Conservation (phyloP, 2,329 filamentous ascomycete species). For the Hypoxylon sp. region DNA sequence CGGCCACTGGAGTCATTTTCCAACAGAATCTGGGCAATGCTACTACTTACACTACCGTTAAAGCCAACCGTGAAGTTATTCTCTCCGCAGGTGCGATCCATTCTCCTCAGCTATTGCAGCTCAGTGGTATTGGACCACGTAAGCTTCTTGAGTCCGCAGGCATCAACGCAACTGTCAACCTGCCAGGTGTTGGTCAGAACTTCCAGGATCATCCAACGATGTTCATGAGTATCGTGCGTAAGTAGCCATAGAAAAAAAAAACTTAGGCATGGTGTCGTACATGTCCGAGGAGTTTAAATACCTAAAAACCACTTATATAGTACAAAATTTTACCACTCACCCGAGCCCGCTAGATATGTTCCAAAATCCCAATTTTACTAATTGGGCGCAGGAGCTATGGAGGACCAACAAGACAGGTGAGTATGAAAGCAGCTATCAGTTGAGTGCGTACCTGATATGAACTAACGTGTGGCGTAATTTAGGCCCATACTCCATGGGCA, state of each 20-base stretch:
- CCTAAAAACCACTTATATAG: slow-evolving; percentile 19
- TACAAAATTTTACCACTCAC: slow-evolving; percentile 50
- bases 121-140: slow-evolving; percentile 58
- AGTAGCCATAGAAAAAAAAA: slow-evolving; percentile 21
- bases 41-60: slow-evolving; percentile 46
- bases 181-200: slow-evolving; percentile 64
- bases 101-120: slow-evolving; percentile 57
- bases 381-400: slow-evolving; percentile 53
- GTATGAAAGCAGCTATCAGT: slow-evolving; percentile 3
- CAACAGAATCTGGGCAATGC: slow-evolving; percentile 38
- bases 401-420: slow-evolving; percentile 50
- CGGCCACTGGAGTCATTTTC: slow-evolving; percentile 54
- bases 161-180: slow-evolving; percentile 59
- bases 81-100: slow-evolving; percentile 60
- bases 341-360: slow-evolving; percentile 52
- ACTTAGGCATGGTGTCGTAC: background rate
- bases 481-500: slow-evolving; percentile 55
- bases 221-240: slow-evolving; percentile 49
- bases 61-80: slow-evolving; percentile 60
- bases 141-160: slow-evolving; percentile 61
- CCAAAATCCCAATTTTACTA: slow-evolving; percentile 47
- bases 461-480: slow-evolving; percentile 6
- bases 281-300: background rate
- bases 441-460: slow-evolving; percentile 7
- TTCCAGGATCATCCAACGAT: slow-evolving; percentile 63